phyloP scores from a whole-genome alignment of 2,329 filamentous ascomycete species.

The Dactylellina leptospora region DNA sequence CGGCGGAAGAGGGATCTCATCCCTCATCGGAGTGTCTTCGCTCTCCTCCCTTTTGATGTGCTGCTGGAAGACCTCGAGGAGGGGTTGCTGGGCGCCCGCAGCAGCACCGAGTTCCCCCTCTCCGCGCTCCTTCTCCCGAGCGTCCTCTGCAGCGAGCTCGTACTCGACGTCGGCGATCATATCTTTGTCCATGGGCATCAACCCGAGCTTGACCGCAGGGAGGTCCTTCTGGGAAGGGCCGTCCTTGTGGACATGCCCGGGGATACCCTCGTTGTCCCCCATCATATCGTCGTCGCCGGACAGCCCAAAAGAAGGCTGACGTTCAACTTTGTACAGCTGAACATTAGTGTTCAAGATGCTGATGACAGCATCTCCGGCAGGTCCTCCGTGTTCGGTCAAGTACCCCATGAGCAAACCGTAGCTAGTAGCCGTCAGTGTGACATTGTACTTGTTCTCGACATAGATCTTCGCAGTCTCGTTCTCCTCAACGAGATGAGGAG shows the following conservation, averaged over 20 bases:
- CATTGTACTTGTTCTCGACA: slow-evolving; percentile 82
- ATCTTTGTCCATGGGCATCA: slow-evolving; percentile 82
- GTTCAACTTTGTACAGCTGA: slow-evolving; percentile 68
- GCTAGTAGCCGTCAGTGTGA: slow-evolving; percentile 86
- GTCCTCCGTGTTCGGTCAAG: slow-evolving; percentile 83
- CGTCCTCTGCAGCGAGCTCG: slow-evolving; percentile 85
- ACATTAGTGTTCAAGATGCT: slow-evolving; percentile 73
- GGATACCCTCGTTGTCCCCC: slow-evolving; percentile 74
- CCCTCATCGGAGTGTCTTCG: slow-evolving; percentile 79
- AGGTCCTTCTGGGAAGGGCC: slow-evolving; percentile 69
- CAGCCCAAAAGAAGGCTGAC: slow-evolving; percentile 64
- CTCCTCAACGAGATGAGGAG: slow-evolving; percentile 79
- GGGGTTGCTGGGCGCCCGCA: slow-evolving; percentile 69
- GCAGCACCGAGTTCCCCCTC: slow-evolving; percentile 56
- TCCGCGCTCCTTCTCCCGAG: slow-evolving; percentile 59
- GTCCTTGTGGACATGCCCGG: slow-evolving; percentile 72
- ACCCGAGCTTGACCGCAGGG: slow-evolving; percentile 77
- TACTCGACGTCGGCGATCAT: slow-evolving; percentile 85
- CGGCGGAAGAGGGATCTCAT: slow-evolving; percentile 84
- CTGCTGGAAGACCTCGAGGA: slow-evolving; percentile 86
- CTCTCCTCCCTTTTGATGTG: slow-evolving; percentile 89
- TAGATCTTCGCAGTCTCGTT: slow-evolving; percentile 84
- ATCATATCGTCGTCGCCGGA: slow-evolving; percentile 67
- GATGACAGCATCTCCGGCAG: slow-evolving; percentile 80
- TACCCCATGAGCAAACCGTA: slow-evolving; percentile 86